These are phyloP conservation scores for Ceratocystis destructans DNA, from an alignment of 2,329 filamentous ascomycete genomes.

Conservation along the genomic window DNA sequence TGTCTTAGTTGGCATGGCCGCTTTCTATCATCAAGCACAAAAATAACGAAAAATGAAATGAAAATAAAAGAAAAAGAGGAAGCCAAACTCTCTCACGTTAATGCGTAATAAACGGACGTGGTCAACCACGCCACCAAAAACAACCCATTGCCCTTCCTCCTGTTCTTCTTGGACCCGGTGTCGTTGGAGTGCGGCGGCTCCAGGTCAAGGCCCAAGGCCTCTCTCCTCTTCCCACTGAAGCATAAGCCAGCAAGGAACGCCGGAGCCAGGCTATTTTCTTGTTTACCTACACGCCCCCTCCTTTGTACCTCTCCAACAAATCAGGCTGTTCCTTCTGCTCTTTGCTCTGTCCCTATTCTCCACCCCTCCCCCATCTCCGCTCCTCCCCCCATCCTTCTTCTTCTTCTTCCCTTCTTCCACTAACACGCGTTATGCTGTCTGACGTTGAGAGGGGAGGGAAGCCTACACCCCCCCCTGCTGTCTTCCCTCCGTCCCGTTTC, in stretches of 20 bases:
- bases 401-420: not conserved
- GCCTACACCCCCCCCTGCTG: not conserved
- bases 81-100: too few species aligned
- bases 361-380: not conserved
- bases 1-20: too few species aligned
- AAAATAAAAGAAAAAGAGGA: too few species aligned
- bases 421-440: not conserved
- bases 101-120: not conserved
- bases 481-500: slow-evolving; percentile 4
- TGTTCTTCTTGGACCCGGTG: too few species aligned
- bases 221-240: too few species aligned
- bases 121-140: too few species aligned
- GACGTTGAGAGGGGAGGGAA: not conserved
- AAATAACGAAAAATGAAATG: too few species aligned
- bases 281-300: not conserved
- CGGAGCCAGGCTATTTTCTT: not conserved
- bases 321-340: not conserved
- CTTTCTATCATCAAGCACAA: too few species aligned
- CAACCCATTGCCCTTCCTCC: too few species aligned
- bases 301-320: not conserved
- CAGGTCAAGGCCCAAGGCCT: too few species aligned
- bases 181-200: too few species aligned
- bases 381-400: not conserved
- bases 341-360: not conserved
- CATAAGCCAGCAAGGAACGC: too few species aligned